Evolutionary conservation across 352 stramenopile genomes (phyloP).

Genomic region (Blastocystis sp.): DNA sequence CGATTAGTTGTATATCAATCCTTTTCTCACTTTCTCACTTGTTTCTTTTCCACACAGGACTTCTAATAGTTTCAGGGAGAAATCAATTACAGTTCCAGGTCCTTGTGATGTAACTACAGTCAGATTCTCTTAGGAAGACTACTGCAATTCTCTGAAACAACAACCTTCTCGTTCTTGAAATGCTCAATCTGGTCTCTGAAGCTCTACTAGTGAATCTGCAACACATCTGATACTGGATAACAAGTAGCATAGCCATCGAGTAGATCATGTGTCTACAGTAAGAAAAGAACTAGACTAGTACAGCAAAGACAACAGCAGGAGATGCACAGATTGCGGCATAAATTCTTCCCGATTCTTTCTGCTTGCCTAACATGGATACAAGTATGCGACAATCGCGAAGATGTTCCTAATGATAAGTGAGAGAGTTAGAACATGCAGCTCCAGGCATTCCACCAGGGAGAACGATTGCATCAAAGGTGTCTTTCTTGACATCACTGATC

Average conservation of each 20-base stretch:
- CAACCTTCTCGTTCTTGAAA: constrained; percentile 69
- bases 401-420: constrained; percentile 39
- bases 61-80: constrained; percentile 71
- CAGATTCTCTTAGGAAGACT: background rate
- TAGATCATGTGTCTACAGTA: constrained; percentile 70
- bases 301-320: constrained; percentile 73
- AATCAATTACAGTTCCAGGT: constrained; percentile 71
- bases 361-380: constrained; percentile 70
- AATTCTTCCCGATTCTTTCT: constrained; percentile 69
- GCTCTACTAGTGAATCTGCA: background rate
- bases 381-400: constrained; percentile 71
- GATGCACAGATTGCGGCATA: constrained; percentile 74
- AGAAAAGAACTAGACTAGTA: background rate
- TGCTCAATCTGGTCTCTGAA: background rate
- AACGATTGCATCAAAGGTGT: constrained; percentile 74
- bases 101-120: constrained; percentile 71
- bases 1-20: constrained; percentile 70
- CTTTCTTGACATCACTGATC: constrained; percentile 74
- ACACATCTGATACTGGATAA: constrained; percentile 68
- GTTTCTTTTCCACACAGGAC: constrained; percentile 69
- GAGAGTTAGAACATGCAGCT: constrained; percentile 10
- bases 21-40: constrained; percentile 50
- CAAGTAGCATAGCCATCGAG: constrained; percentile 73
- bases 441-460: constrained; percentile 70
- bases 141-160: constrained; percentile 68